Evolutionary conservation across 1,284 basidiomycete species (phyloP).

Genomic region (Sparassis latifolia): DNA sequence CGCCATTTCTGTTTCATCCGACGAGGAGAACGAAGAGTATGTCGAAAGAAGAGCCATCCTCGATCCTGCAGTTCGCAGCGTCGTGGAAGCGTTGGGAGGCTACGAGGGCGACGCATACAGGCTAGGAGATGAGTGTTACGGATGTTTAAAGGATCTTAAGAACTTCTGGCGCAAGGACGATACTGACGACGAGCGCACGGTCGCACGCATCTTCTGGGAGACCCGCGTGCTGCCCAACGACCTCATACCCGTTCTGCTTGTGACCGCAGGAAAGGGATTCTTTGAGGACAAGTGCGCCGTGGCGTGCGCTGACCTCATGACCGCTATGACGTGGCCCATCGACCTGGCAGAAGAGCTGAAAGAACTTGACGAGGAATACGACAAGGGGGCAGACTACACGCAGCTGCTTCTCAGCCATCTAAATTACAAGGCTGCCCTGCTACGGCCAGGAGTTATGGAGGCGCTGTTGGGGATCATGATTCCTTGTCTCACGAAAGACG

Average conservation of each 20-base stretch:
- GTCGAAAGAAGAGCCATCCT: constrained; percentile 46
- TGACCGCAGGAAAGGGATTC: constrained; percentile 69
- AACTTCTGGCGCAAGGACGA: constrained; percentile 93
- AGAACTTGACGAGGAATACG: constrained; percentile 76
- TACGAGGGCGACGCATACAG: constrained; percentile 65
- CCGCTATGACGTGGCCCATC: constrained; percentile 96
- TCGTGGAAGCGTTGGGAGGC: constrained; percentile 72
- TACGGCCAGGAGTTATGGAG: constrained; percentile 60
- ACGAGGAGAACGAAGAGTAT: constrained; percentile 25
- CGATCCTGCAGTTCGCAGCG: constrained; percentile 58
- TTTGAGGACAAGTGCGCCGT: constrained; percentile 83
- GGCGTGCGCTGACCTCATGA: constrained; percentile 82
- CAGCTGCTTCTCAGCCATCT: constrained; percentile 75
- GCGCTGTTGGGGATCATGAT: constrained; percentile 66
- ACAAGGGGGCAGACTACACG: constrained; percentile 81
- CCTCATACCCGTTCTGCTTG: constrained; percentile 77
- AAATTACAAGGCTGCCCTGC: constrained; percentile 78
- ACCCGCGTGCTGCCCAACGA: constrained; percentile 77
- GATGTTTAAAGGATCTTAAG: constrained; percentile 90
- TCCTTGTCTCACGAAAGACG: constrained; percentile 58
- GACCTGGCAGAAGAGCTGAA: constrained; percentile 88
- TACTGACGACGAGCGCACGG: constrained; percentile 89
- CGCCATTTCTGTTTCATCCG: constrained; percentile 31
- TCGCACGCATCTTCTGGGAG: constrained; percentile 86
- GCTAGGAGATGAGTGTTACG: constrained; percentile 78